phyloP scores from a whole-genome alignment of 148 eudicot species.

The Amaranthus cruentus region DNA sequence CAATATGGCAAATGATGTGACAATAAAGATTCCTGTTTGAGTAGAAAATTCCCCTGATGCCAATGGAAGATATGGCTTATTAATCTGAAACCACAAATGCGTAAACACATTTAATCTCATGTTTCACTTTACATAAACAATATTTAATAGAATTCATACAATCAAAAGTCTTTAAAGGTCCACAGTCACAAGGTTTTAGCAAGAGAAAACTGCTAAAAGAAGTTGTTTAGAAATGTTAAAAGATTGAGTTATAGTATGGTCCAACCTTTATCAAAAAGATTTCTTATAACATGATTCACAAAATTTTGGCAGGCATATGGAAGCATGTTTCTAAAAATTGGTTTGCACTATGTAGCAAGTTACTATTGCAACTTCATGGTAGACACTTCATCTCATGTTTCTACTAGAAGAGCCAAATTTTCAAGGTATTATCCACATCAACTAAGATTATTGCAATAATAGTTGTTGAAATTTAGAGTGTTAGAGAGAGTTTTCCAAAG shows the following conservation, averaged over 20 bases:
- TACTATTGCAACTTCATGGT: background rate
- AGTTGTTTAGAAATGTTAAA: background rate
- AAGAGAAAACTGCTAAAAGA: background rate
- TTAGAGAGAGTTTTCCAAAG: too few relatives aligned
- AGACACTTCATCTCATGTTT: constrained; percentile 5
- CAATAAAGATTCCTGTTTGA: constrained; percentile 60
- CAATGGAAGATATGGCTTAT: constrained; percentile 95
- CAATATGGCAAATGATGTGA: constrained; percentile 73
- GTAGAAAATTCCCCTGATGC: constrained; percentile 94
- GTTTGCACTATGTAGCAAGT: background rate
- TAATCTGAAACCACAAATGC: constrained; percentile 49
- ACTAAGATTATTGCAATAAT: background rate
- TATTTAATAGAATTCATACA: background rate
- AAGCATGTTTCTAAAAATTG: background rate
- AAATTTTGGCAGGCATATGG: background rate
- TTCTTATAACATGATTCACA: background rate
- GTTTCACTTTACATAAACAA: background rate
- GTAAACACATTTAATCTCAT: background rate
- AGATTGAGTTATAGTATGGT: background rate
- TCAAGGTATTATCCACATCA: background rate
- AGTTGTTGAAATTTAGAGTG: too few relatives aligned
- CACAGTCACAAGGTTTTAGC: background rate
- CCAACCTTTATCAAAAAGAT: background rate
- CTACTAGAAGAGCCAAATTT: background rate
- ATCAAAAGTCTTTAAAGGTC: background rate